Conservation (phyloP, 495 filamentous ascomycete genomes). For the Xylaria cubensis region DNA sequence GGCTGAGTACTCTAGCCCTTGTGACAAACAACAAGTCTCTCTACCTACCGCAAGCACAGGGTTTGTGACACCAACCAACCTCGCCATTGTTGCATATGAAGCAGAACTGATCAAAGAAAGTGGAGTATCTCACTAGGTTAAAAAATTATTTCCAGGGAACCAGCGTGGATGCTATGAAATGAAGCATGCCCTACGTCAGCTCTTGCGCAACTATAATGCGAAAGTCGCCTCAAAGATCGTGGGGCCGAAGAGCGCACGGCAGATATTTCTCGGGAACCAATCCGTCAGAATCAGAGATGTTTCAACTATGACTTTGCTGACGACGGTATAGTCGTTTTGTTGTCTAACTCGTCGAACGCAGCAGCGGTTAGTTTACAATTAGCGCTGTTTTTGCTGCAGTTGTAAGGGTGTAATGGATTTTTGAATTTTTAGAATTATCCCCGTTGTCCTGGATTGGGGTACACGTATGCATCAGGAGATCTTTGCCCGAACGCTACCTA, state of each 20-base stretch:
- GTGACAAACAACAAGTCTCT: too few relatives aligned
- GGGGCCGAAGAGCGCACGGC: neutral
- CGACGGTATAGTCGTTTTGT: neutral
- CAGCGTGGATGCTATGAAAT: neutral
- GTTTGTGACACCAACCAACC: neutral
- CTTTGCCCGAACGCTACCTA: neutral
- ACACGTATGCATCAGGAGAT: conserved; percentile 4
- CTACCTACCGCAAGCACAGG: too few relatives aligned
- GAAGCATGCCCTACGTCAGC: conserved; percentile 8
- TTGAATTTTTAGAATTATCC: neutral
- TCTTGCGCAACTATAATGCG: neutral
- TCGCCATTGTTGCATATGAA: neutral
- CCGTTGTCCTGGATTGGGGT: neutral
- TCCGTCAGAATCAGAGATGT: neutral
- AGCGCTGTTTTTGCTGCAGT: neutral
- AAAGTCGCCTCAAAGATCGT: neutral
- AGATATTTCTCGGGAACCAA: neutral
- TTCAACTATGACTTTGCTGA: neutral
- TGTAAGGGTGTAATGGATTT: neutral
- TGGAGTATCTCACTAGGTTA: neutral
- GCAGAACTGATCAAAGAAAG: neutral
- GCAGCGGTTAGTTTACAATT: neutral
- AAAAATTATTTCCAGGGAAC: neutral
- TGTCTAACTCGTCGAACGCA: neutral
- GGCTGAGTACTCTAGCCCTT: too few relatives aligned